Conservation (phyloP, 2,329 filamentous ascomycete genomes). For the Calonectria pteridis region DNA sequence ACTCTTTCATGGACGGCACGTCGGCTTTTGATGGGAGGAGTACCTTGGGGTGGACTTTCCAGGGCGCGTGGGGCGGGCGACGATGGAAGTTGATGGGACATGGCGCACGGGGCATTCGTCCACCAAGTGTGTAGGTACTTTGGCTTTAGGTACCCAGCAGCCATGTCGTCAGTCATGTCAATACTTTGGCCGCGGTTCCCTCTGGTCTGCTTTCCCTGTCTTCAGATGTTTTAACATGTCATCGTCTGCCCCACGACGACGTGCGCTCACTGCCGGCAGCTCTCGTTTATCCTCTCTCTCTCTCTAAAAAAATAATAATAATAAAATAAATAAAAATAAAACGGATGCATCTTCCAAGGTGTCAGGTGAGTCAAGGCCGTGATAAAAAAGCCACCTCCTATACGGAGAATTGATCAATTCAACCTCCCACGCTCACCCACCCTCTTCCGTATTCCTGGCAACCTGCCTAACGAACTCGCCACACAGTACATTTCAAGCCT, state of each 20-base stretch:
- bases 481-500: constrained; percentile 4
- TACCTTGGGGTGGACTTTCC: constrained; percentile 1
- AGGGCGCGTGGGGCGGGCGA: constrained; percentile 18
- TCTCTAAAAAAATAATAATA: no score
- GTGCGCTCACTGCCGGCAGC: neutral
- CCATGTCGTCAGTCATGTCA: neutral
- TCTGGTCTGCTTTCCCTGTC: neutral
- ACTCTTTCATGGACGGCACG: constrained; percentile 7
- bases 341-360: neutral
- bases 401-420: neutral
- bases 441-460: neutral
- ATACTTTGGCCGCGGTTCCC: constrained; percentile 6
- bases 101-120: neutral
- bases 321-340: no score
- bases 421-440: neutral
- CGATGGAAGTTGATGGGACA: neutral
- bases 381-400: constrained; percentile 6
- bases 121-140: neutral
- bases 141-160: neutral
- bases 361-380: neutral
- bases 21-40: constrained; percentile 1
- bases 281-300: neutral
- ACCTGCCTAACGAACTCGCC: neutral
- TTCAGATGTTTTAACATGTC: neutral
- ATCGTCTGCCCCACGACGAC: neutral